These are phyloP conservation scores for Colletotrichum higginsianum DNA, from an alignment of 2,329 filamentous ascomycete species.

Conservation along the genomic window DNA sequence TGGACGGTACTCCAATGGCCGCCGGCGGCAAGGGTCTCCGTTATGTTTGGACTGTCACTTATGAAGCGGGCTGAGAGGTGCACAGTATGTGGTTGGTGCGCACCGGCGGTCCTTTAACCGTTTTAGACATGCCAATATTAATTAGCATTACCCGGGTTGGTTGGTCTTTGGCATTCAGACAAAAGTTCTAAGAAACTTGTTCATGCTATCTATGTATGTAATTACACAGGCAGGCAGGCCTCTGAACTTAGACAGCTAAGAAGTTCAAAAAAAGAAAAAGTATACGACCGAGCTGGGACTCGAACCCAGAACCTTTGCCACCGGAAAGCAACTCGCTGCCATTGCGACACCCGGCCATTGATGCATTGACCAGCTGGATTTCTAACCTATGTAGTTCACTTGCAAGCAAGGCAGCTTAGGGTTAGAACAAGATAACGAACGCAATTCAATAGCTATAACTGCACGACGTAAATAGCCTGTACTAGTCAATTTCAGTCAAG, in stretches of 20 bases:
- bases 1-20: constrained; percentile 5
- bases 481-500: background rate
- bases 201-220: too few relatives aligned
- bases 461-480: too few relatives aligned
- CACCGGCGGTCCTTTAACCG: constrained; percentile 7
- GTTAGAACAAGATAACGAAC: too few relatives aligned
- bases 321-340: constrained; percentile 52
- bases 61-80: constrained; percentile 16
- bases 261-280: constrained; percentile 28
- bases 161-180: background rate
- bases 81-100: constrained; percentile 10
- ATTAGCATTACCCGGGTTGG: background rate
- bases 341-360: constrained; percentile 45
- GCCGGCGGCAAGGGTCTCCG: background rate
- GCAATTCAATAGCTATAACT: too few relatives aligned
- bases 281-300: constrained; percentile 50
- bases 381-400: accelerated
- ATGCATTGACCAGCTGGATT: background rate
- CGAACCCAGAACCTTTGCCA: constrained; percentile 55
- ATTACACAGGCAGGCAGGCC: background rate
- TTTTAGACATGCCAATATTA: constrained; percentile 26
- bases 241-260: too few relatives aligned
- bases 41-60: background rate
- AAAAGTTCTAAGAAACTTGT: background rate
- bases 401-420: too few relatives aligned